Conservation (phyloP, 345 rosid species). For the Bretschneidera sinensis region DNA sequence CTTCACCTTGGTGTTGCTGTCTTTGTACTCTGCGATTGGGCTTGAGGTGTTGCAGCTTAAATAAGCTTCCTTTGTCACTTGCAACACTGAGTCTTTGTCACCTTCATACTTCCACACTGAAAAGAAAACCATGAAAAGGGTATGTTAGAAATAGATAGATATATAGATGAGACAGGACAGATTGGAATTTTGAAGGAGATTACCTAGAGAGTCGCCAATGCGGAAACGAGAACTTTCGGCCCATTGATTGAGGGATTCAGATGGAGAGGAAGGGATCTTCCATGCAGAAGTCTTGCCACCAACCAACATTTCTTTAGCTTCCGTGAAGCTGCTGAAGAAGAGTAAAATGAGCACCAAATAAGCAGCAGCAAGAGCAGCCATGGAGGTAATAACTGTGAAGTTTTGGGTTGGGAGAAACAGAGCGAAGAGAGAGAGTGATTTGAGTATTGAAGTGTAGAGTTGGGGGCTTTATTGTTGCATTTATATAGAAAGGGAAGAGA, state of each 20-base stretch:
- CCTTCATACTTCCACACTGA: constrained; percentile 72
- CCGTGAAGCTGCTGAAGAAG: constrained; percentile 18
- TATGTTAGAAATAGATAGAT: not conserved
- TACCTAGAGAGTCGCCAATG: constrained; percentile 64
- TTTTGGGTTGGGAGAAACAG: not conserved
- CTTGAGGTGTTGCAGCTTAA: constrained; percentile 50
- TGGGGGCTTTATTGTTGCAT: no score
- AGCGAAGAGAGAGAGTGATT: not conserved
- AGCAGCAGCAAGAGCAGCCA: constrained; percentile 25
- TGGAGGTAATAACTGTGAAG: not conserved
- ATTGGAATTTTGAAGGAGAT: no score
- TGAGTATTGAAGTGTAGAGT: no score
- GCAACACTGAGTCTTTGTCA: constrained; percentile 63
- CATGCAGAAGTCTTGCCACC: constrained; percentile 51
- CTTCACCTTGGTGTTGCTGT: constrained; percentile 62
- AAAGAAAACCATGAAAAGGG: not conserved
- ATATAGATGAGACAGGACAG: no score
- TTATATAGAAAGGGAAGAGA: no score
- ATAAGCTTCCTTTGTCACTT: constrained; percentile 60
- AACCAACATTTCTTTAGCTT: constrained; percentile 44
- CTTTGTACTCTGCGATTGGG: constrained; percentile 57
- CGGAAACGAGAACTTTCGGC: constrained; percentile 58
- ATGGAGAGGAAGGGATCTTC: constrained; percentile 57
- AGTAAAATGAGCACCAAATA: constrained; percentile 26
- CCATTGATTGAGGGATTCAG: constrained; percentile 78